phyloP scores from a whole-genome alignment of 1,284 basidiomycete species.

The Cutaneotrichosporon cavernicola region DNA sequence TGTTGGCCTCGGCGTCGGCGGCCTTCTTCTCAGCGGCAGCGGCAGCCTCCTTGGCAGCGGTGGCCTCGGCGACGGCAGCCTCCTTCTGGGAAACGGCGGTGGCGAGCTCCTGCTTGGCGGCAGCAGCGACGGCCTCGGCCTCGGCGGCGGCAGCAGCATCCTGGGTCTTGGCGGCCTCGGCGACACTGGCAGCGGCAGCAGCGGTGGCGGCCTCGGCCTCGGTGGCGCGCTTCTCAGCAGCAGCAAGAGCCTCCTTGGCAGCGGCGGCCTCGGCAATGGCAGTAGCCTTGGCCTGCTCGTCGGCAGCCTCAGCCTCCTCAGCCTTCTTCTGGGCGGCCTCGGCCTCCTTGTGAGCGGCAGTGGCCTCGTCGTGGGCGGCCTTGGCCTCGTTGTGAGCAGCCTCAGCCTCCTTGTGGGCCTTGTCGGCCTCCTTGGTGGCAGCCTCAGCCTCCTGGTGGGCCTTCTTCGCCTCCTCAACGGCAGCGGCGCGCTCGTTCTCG shows the following conservation, averaged over 20 bases:
- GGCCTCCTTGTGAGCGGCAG: background rate
- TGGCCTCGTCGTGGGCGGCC: slow-evolving; percentile 6
- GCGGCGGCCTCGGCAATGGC: slow-evolving; percentile 7
- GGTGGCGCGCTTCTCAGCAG: slow-evolving; percentile 3
- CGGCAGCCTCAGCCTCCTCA: background rate
- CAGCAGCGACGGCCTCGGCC: background rate
- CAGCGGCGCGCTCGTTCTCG: slow-evolving; percentile 9
- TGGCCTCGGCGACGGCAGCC: background rate
- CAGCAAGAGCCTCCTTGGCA: slow-evolving; percentile 1
- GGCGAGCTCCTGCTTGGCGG: background rate
- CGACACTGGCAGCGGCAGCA: background rate
- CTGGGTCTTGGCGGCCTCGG: background rate
- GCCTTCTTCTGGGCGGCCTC: slow-evolving; percentile 6
- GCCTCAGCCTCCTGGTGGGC: background rate
- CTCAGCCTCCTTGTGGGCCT: slow-evolving; percentile 2
- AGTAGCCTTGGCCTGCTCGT: background rate
- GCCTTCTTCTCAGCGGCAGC: background rate
- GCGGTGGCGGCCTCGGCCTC: background rate
- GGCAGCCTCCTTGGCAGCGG: background rate
- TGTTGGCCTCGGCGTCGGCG: background rate
- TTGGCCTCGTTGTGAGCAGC: slow-evolving; percentile 1
- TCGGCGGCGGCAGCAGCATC: no score
- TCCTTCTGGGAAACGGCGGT: slow-evolving; percentile 3
- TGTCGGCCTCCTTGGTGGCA: slow-evolving; percentile 5
- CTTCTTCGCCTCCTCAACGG: slow-evolving; percentile 3